Base-by-base conservation (phyloP, 2,329 filamentous ascomycete genomes). In the Lasiodiplodia hormozganensis region DNA sequence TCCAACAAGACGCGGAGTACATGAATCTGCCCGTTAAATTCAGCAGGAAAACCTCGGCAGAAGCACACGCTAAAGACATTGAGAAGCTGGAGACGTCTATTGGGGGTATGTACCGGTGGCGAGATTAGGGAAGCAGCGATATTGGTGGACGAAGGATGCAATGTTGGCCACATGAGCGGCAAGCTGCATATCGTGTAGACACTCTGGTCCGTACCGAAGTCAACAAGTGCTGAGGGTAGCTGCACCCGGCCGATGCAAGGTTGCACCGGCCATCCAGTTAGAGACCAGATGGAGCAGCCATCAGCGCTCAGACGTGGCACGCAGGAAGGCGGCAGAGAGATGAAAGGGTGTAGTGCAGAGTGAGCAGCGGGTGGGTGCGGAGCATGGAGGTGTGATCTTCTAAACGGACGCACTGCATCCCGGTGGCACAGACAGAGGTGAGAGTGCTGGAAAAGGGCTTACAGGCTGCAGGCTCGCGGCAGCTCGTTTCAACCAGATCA, bases 1-100 rank as follows among this genome's bases (percentile, higher is more conserved):
- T 65, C 49, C 38, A 51, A 49, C 36, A 65, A 65, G 62, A 18
- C 62, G 49, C 36, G 40, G 62, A 54, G 54, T 47, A 34, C 28
- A 12, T 40, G 49, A 51, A 53, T 65, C 52, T 6, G 28, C 16
- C 16, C 25, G 49, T 23, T 23, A 25, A 23, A 23, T 25, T 52
- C 23, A 23, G 8, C 21, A 23, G 12, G 49, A 4, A 18, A 52
- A n/a, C 28, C 49, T 38, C 25, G 18, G 49, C 21, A 52, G 49
- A 23, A 52, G n/a, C n/a, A 23, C 49, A 12, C 21, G 7, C 21
- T 23, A 23, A 52, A 52, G 7, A 52, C 4, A 23, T 23, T 52
- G 12, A 52, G 21, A 52, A 52, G 49, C 49, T 52, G 49, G 49
- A 52, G 49, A n/a, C n/a, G 23, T 23, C 49, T 23, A n/a, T 28